Evolutionary conservation across 768 basidiomycete genomes (phyloP).

Genomic region (Lactarius tabidus): DNA sequence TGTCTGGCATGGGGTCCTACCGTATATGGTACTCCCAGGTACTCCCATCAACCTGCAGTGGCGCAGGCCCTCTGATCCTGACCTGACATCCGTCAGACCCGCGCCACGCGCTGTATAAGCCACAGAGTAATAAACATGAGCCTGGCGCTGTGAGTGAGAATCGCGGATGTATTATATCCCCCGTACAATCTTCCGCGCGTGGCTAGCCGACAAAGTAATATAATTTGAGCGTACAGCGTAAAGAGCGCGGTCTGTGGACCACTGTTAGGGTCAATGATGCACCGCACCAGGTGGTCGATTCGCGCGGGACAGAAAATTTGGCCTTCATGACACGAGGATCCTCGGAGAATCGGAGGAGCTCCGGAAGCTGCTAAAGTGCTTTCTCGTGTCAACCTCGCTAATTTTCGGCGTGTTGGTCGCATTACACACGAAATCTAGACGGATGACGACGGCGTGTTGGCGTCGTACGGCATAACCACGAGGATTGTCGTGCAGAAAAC

Average conservation of each 20-base stretch:
- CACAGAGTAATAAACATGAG: background rate
- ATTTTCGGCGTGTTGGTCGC: background rate
- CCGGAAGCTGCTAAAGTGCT: background rate
- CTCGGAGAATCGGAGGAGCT: constrained; percentile 11
- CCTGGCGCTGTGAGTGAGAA: background rate
- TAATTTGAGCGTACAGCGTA: constrained; percentile 15
- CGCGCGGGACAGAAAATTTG: background rate
- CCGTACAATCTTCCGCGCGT: background rate
- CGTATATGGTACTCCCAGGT: background rate
- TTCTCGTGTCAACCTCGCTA: background rate
- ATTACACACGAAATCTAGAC: background rate
- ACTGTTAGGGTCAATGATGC: background rate
- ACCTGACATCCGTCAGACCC: background rate
- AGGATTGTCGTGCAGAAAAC: background rate
- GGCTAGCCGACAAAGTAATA: background rate
- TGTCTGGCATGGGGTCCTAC: background rate
- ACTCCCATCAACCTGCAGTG: background rate
- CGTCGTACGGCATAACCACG: background rate
- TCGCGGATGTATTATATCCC: background rate
- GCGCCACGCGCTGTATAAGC: background rate
- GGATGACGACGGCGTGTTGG: background rate
- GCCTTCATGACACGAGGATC: no score
- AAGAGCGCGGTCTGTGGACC: constrained; percentile 2
- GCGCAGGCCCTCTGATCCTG: background rate
- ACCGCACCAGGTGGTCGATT: background rate